A percentile compares a stretch with the other conserved stretches of the same genome.
phyloP scores from a whole-genome alignment of 129 eudicot genomes.

The Erigeron canadensis region DNA sequence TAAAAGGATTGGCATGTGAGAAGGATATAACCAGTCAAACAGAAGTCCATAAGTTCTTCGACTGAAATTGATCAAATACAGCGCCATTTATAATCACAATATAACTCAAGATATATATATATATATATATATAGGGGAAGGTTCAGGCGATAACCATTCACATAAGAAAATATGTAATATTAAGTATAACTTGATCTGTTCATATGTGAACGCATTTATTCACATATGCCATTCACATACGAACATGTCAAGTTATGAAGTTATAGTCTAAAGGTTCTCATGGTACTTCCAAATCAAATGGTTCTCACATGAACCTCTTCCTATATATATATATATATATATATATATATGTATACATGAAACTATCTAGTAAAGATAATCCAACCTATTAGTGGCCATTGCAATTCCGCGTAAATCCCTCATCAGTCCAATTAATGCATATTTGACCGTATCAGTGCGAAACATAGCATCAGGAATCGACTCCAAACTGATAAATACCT shows the following conservation, averaged over 20 bases:
- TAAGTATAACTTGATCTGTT: too few relatives aligned
- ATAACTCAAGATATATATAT: too few relatives aligned
- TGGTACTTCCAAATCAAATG: too few relatives aligned
- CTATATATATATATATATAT: too few relatives aligned
- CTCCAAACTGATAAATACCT: constrained; percentile 83
- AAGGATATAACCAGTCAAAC: constrained; percentile 98
- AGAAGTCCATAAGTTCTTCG: constrained; percentile 92
- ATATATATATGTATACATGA: not conserved
- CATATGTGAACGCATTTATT: too few relatives aligned
- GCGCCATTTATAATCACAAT: not conserved
- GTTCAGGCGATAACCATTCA: too few relatives aligned
- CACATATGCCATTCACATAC: too few relatives aligned
- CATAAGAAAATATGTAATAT: too few relatives aligned
- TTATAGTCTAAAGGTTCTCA: too few relatives aligned
- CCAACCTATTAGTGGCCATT: constrained; percentile 92
- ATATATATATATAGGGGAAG: not conserved
- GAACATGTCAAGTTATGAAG: too few relatives aligned
- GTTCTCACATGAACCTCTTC: too few relatives aligned
- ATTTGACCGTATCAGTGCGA: constrained; percentile 80
- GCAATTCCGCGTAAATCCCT: constrained; percentile 96
- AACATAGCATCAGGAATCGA: constrained; percentile 79
- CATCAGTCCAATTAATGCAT: constrained; percentile 84
- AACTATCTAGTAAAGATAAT: constrained; percentile 12
- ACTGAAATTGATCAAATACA: constrained; percentile 42
- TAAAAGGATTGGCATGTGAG: constrained; percentile 85